Base-by-base conservation (phyloP, 192 early-diverging fungal genomes). In the Borealophlyctis nickersoniae region DNA sequence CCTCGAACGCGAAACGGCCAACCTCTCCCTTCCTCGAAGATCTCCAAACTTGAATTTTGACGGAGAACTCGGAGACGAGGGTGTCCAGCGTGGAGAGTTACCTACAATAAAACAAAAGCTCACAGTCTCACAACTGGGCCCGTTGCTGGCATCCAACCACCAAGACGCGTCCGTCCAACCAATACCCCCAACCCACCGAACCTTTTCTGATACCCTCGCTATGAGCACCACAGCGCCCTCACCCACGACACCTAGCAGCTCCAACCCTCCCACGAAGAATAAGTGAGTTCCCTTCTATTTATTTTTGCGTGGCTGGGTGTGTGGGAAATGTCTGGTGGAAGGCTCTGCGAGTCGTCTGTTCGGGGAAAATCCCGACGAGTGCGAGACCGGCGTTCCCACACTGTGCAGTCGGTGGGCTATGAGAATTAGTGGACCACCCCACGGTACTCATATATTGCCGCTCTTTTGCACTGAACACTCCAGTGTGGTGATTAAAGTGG, bases 401-500 rank as follows among this genome's bases (percentile, higher is more conserved):
- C 5, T 13, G 13, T 26, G 11, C 7, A 7, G 11, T 53, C 52
- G 5, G 52, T 53, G 5, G 7, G 11, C 26, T 26, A 22, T 11
- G 11, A 22, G 5, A 4, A 7, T 26, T 11, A 22, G 23, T n/a
- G n/a, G n/a, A 22, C 26, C 23, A 4, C 14, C 5, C 32, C 26
- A 28, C 59, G 24, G 36, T 29, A 27, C 7, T 29, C 7, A n/a
- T 45, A 1, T 55, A 14, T 0, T 54, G 5, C 30, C 23, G 1
- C 31, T 50, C 11, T 13, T 1, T 19, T 28, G 3, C 39, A 9
- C n/a, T n/a, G n/a, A n/a, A n/a, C n/a, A n/a, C n/a, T 52, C 9
- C 66, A 90, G 86, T 68, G 90, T 95, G 39, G 85, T 95, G 22
- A 73, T 98, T 34, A 98, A 98, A 71, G 90, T 95, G 48, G 93